Evolutionary conservation across 345 rosid species (phyloP).

Genomic region (Firmiana major): DNA sequence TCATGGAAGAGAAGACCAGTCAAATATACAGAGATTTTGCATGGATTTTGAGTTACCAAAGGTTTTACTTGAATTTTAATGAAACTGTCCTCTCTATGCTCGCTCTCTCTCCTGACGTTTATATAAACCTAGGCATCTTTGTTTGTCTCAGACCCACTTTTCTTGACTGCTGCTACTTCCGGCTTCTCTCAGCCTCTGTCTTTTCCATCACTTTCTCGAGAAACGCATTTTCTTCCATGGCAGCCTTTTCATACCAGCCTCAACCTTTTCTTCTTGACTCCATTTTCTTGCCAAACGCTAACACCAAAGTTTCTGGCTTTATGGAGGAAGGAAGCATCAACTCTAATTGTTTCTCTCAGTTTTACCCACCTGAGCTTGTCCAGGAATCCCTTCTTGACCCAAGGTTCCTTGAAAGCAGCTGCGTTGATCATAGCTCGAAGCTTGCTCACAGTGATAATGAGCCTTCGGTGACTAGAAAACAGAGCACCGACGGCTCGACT

Average conservation of each 20-base stretch:
- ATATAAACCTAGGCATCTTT: constrained; percentile 8
- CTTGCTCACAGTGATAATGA: constrained; percentile 28
- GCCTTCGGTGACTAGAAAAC: constrained; percentile 37
- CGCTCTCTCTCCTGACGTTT: background rate
- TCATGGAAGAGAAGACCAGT: background rate
- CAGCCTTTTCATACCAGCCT: constrained; percentile 51
- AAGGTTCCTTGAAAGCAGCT: constrained; percentile 12
- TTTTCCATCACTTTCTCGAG: background rate
- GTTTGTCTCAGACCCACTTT: background rate
- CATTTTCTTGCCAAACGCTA: constrained; percentile 28
- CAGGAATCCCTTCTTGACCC: constrained; percentile 14
- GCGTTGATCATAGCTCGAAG: constrained; percentile 15
- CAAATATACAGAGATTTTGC: constrained; percentile 3
- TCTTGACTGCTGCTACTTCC: constrained; percentile 2
- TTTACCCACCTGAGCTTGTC: constrained; percentile 16
- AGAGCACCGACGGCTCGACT: constrained; percentile 39
- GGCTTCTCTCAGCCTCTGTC: background rate
- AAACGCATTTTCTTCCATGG: constrained; percentile 26
- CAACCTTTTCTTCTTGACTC: constrained; percentile 48
- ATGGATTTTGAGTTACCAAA: background rate
- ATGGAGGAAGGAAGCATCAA: constrained; percentile 26
- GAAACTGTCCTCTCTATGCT: background rate
- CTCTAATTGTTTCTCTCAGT: constrained; percentile 24
- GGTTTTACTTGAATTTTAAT: background rate
- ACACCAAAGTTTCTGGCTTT: constrained; percentile 24